Evolutionary conservation across 23 red algal genomes (phyloP).

Genomic region (Gracilariopsis chorda): DNA sequence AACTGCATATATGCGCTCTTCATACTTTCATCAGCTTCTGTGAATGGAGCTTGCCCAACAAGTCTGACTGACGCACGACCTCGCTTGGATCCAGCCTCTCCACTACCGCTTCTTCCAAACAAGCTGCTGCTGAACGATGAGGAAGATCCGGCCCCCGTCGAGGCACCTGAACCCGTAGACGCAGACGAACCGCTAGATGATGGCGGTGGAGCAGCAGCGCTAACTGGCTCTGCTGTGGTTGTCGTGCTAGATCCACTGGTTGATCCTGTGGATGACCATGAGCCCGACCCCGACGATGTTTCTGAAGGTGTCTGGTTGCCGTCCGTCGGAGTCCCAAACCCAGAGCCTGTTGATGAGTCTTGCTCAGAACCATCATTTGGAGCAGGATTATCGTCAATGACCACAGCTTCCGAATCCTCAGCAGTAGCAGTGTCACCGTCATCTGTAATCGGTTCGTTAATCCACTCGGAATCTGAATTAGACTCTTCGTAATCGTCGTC

Average conservation of each 20-base stretch:
- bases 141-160: neutral
- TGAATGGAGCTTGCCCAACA: neutral
- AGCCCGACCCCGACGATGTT: neutral
- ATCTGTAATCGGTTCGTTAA: constrained; percentile 2
- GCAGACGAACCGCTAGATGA: neutral
- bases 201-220: neutral
- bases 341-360: neutral
- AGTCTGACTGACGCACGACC: neutral
- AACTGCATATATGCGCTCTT: neutral
- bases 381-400: neutral
- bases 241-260: neutral
- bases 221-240: neutral
- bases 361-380: neutral
- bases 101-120: neutral
- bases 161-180: neutral
- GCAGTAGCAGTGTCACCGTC: neutral
- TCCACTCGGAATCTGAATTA: neutral
- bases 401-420: neutral
- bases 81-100: neutral
- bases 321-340: no score
- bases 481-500: neutral
- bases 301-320: neutral
- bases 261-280: no score
- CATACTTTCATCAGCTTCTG: neutral
- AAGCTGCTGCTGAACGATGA: neutral